phyloP scores from a whole-genome alignment of 2,329 filamentous ascomycete genomes.

The Trichophyton rubrum region DNA sequence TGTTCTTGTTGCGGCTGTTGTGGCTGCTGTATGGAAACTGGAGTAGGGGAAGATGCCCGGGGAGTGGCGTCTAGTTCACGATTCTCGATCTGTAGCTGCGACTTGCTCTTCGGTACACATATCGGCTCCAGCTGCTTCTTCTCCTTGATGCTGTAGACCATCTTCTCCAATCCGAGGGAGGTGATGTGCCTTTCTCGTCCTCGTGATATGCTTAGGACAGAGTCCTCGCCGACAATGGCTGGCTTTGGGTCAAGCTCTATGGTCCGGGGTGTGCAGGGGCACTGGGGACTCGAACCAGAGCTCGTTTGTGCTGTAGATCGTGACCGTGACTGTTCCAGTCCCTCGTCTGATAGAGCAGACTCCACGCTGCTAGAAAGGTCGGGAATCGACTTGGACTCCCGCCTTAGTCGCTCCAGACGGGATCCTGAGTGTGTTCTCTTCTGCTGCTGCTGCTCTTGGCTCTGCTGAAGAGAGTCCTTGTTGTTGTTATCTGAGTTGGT shows the following conservation, averaged over 20 bases:
- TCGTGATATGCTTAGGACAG: conserved; percentile 53
- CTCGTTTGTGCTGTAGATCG: conserved; percentile 3
- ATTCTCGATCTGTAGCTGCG: conserved; percentile 22
- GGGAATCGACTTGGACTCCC: conserved; percentile 48
- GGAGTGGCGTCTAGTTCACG: conserved; percentile 33
- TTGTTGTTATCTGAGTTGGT: neutral
- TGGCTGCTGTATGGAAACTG: conserved; percentile 21
- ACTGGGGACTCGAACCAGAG: conserved; percentile 44
- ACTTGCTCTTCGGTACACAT: conserved; percentile 33
- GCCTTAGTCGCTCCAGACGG: conserved; percentile 8
- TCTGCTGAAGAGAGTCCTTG: neutral
- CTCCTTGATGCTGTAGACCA: conserved; percentile 84
- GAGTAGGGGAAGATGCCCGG: conserved; percentile 31
- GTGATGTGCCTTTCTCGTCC: conserved; percentile 78
- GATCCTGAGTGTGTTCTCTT: neutral
- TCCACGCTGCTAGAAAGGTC: conserved; percentile 68
- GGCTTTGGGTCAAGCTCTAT: conserved; percentile 54
- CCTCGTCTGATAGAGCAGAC: conserved; percentile 49
- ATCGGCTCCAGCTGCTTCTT: conserved; percentile 54
- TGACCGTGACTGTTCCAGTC: conserved; percentile 20
- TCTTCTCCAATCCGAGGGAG: conserved; percentile 84
- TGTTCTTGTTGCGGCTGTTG: conserved; percentile 27
- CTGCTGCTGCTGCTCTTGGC: neutral
- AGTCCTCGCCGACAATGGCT: conserved; percentile 39
- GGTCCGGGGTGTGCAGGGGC: conserved; percentile 29